phyloP scores from a whole-genome alignment of 306 rosid species.

The Psophocarpus tetragonolobus region DNA sequence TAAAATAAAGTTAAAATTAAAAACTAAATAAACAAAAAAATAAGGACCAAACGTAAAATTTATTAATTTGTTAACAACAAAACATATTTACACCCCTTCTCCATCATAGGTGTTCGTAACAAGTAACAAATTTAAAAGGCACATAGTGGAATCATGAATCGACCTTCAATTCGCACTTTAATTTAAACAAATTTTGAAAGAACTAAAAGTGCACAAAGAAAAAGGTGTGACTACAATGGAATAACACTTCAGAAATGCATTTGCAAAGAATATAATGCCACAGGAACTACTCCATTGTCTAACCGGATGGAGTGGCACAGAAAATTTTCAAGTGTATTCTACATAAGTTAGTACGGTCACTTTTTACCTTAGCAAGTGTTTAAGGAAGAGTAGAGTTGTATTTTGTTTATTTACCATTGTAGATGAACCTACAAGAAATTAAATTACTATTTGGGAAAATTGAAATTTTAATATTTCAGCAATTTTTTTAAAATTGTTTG shows the following conservation, averaged over 20 bases:
- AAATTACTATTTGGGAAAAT: too few species aligned
- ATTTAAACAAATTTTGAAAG: constrained; percentile 4
- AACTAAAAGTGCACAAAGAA: not conserved
- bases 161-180: not conserved
- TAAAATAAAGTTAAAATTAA: too few species aligned
- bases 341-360: not conserved
- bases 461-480: too few species aligned
- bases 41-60: too few species aligned
- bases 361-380: not conserved
- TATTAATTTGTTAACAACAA: too few species aligned
- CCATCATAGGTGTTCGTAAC: too few species aligned
- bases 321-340: not conserved
- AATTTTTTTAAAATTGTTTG: too few species aligned
- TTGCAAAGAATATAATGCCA: not conserved
- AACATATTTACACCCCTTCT: too few species aligned
- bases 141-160: not conserved
- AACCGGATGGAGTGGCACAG: not conserved
- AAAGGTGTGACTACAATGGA: not conserved
- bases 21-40: too few species aligned
- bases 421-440: too few species aligned
- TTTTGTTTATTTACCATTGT: too few species aligned
- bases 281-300: not conserved
- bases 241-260: constrained; percentile 2
- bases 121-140: not conserved
- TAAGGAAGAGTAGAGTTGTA: not conserved